A percentile compares a stretch with the other conserved stretches of the same genome.
Evolutionary conservation across 805 yeast genomes (phyloP).

Genomic region (Henningerozyma blattae): DNA sequence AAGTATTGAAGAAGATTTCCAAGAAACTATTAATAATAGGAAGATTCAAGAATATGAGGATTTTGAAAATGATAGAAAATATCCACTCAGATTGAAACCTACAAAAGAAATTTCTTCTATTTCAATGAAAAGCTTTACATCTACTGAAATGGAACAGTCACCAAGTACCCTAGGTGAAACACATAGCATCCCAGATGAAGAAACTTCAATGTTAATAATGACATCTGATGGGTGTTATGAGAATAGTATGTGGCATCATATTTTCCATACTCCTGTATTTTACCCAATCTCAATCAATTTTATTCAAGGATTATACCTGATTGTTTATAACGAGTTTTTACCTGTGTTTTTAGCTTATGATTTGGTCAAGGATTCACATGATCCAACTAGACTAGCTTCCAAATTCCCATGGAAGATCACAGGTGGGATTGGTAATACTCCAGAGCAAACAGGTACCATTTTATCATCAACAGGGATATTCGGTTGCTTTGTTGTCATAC

Average conservation of each 20-base stretch:
- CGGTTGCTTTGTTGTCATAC: slow-evolving; percentile 37
- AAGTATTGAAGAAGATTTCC: no score
- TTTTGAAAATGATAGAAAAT: no score
- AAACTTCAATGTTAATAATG: no score
- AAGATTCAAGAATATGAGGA: no score
- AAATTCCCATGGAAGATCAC: slow-evolving; percentile 35
- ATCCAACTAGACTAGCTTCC: slow-evolving; percentile 17
- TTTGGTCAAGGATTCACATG: slow-evolving; percentile 11
- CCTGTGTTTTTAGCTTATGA: slow-evolving; percentile 41
- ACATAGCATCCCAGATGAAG: no score
- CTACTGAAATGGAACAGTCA: no score
- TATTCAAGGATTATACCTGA: slow-evolving; percentile 33
- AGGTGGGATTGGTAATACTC: slow-evolving; percentile 42
- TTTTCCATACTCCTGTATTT: slow-evolving; percentile 22
- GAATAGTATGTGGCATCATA: slow-evolving; percentile 12
- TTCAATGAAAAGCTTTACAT: no score
- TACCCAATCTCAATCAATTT: slow-evolving; percentile 30
- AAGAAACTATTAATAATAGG: no score
- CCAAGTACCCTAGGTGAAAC: no score
- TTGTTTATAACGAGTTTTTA: slow-evolving; percentile 41
- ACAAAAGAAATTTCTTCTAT: no score
- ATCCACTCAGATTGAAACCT: no score
- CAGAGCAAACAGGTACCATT: slow-evolving; percentile 37
- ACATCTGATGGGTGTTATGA: slow-evolving; percentile 14
- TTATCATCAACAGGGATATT: slow-evolving; percentile 40